Conservation (phyloP, 805 yeast genomes). For the Isabelozyma rhagii region DNA sequence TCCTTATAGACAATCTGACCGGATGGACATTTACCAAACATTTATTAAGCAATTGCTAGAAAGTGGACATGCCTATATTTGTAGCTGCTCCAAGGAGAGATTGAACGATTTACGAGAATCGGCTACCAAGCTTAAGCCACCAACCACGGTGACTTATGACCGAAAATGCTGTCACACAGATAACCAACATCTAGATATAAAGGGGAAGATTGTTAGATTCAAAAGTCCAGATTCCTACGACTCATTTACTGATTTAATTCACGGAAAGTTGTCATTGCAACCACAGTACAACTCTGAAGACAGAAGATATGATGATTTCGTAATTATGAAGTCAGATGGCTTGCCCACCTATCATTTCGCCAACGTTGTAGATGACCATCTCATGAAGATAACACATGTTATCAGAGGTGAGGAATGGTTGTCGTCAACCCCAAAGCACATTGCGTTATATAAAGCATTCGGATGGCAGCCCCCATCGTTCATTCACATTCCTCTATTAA, state of each 20-base stretch:
- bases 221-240: conserved; percentile 73
- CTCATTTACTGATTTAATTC: conserved; percentile 66
- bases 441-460: conserved; percentile 80
- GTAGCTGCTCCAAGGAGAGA: conserved; percentile 82
- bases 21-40: conserved; percentile 61
- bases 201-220: conserved; percentile 59
- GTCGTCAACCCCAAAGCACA: conserved; percentile 91
- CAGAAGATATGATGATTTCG: conserved; percentile 83
- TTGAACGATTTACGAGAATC: conserved; percentile 63
- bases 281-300: conserved; percentile 73
- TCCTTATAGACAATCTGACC: conserved; percentile 83
- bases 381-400: conserved; percentile 91
- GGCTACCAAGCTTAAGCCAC: conserved; percentile 75
- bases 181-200: conserved; percentile 31
- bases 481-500: conserved; percentile 86
- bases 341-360: conserved; percentile 97
- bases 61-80: conserved; percentile 75
- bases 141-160: conserved; percentile 90
- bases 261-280: conserved; percentile 73
- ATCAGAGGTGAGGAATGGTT: conserved; percentile 98
- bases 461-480: conserved; percentile 82
- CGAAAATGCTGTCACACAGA: conserved; percentile 61
- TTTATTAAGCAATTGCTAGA: conserved; percentile 57
- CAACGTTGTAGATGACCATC: conserved; percentile 90
- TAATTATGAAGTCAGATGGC: conserved; percentile 87